Conservation (phyloP, 225 moss, liverwort and hornwort genomes). For the Bryum argenteum region DNA sequence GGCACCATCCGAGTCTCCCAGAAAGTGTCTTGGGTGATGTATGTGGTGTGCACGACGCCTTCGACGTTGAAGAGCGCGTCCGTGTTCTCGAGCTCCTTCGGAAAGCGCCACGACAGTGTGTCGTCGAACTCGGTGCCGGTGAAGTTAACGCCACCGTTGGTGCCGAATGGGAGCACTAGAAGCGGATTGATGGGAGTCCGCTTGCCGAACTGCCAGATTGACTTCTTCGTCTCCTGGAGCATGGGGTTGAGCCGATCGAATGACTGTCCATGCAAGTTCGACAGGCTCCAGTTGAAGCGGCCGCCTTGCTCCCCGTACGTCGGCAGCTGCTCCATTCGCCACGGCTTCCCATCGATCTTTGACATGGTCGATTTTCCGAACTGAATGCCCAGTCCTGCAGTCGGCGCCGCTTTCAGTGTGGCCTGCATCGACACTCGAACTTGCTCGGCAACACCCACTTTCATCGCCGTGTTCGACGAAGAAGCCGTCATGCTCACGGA, state of each 20-base stretch:
- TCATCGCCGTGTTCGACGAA: slow-evolving; percentile 29
- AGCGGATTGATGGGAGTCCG: slow-evolving; percentile 42
- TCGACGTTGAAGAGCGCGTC: slow-evolving; percentile 38
- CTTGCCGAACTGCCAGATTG: slow-evolving; percentile 43
- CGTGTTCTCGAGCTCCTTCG: slow-evolving; percentile 41
- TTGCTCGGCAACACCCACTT: slow-evolving; percentile 42
- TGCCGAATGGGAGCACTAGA: slow-evolving; percentile 40
- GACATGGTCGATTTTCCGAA: slow-evolving; percentile 32
- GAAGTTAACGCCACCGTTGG: slow-evolving; percentile 44
- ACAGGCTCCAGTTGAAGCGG: slow-evolving; percentile 41
- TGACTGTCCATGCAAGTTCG: slow-evolving; percentile 34
- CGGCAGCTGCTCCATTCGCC: slow-evolving; percentile 53
- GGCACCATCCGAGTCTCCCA: slow-evolving; percentile 51
- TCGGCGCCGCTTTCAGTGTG: slow-evolving; percentile 31
- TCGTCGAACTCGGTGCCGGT: slow-evolving; percentile 38
- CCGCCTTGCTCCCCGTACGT: slow-evolving; percentile 37
- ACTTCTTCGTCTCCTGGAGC: slow-evolving; percentile 39
- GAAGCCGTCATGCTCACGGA: slow-evolving; percentile 44
- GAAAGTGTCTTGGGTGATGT: slow-evolving; percentile 38
- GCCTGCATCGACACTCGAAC: slow-evolving; percentile 27
- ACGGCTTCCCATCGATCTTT: slow-evolving; percentile 42
- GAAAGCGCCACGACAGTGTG: slow-evolving; percentile 40
- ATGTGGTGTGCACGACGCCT: slow-evolving; percentile 40
- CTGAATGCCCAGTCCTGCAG: slow-evolving; percentile 24
- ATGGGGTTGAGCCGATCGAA: slow-evolving; percentile 42